Conservation (phyloP, 139 green algal genomes). For the Volvox africanus region DNA sequence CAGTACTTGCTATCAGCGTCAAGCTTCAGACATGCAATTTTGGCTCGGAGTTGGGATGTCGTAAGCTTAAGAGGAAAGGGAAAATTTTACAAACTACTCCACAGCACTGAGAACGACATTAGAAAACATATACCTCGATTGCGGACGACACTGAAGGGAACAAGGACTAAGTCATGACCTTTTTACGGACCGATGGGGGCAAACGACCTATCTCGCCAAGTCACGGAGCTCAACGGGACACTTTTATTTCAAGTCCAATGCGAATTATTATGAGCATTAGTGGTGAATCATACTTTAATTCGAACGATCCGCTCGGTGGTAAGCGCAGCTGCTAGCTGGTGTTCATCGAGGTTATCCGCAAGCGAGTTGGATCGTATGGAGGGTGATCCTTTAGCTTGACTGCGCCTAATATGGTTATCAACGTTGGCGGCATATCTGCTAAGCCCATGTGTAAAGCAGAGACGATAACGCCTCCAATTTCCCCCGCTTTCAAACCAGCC, state of each 20-base stretch:
- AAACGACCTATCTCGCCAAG: neutral
- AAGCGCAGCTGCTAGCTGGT: neutral
- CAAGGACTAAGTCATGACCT: neutral
- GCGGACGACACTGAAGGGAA: neutral
- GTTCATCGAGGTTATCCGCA: neutral
- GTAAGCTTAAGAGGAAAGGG: neutral
- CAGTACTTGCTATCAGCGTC: too few relatives aligned
- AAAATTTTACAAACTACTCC: neutral
- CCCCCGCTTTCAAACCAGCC: too few relatives aligned
- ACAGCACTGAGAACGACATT: too few relatives aligned
- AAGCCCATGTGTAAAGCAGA: too few relatives aligned
- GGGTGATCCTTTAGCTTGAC: too few relatives aligned
- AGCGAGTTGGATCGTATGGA: neutral
- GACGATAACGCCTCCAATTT: too few relatives aligned
- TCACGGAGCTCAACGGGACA: neutral
- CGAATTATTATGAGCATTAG: neutral
- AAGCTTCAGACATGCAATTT: too few relatives aligned
- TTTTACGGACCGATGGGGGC: neutral
- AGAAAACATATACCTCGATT: too few relatives aligned
- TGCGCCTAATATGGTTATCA: too few relatives aligned
- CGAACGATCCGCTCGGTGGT: neutral
- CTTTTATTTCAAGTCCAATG: neutral
- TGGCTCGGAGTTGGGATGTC: too few relatives aligned
- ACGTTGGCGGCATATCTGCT: too few relatives aligned
- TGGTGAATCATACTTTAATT: neutral